Evolutionary conservation across 768 basidiomycete genomes (phyloP).

Genomic region (Pisolithus orientalis): DNA sequence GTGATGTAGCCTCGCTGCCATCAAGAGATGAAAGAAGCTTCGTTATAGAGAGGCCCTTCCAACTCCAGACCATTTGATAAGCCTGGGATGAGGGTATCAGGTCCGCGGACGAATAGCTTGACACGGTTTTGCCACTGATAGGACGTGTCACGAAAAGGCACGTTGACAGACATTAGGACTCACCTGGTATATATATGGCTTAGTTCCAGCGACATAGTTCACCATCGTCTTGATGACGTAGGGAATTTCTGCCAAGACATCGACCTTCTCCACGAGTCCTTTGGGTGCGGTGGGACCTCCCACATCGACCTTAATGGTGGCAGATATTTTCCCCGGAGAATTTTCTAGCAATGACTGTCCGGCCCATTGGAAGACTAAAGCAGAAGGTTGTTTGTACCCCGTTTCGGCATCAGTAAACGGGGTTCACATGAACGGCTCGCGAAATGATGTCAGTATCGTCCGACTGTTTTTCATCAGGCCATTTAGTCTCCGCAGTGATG

Average conservation of each 20-base stretch:
- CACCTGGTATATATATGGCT: conserved; percentile 93
- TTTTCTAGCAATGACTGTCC: conserved; percentile 56
- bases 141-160: not conserved
- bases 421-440: conserved; percentile 56
- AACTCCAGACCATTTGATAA: conserved; percentile 38
- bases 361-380: conserved; percentile 72
- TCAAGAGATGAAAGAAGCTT: conserved; percentile 83
- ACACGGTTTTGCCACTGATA: conserved; percentile 52
- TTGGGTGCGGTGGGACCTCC: conserved; percentile 52
- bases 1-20: too few species aligned
- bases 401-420: conserved; percentile 70
- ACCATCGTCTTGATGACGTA: conserved; percentile 88
- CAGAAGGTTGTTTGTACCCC: conserved; percentile 67
- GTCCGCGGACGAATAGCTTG: conserved; percentile 43
- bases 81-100: conserved; percentile 35
- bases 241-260: conserved; percentile 93
- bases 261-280: conserved; percentile 87
- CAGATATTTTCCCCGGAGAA: conserved; percentile 48
- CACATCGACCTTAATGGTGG: conserved; percentile 50
- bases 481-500: conserved; percentile 76
- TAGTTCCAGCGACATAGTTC: conserved; percentile 88
- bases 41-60: conserved; percentile 74
- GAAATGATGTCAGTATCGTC: conserved; percentile 50
- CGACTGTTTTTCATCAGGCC: conserved; percentile 52
- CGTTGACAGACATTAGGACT: conserved; percentile 15